Evolutionary conservation across 306 rosid genomes (phyloP), one percentile per base, ranked within the genome.

Genomic region (Morella rubra): DNA sequence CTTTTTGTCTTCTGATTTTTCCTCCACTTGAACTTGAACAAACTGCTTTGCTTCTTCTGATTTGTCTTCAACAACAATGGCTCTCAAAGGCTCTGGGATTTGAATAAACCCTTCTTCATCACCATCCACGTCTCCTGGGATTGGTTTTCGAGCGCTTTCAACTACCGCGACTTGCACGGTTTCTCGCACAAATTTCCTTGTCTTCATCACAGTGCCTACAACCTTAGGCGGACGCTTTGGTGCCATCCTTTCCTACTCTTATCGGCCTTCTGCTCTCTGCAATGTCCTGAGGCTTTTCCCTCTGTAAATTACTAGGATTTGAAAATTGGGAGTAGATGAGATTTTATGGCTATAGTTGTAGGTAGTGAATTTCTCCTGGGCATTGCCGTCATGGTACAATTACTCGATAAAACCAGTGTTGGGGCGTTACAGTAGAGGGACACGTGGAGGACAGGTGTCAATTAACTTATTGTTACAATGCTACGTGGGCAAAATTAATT

Each of bases 391-490:
- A 27, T 27, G 1, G 32, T 27, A 24, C 27, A 27, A 49, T 6
- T 44, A 66, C 18, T 0, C 42, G 68, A 68, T 27, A 56, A 11
- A 44, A 27, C 56, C 15, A 18, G 61, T 5, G 45, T 19, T 49
- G 52, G 52, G 58, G 7, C 73, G 67, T 46, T 19, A 14, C 69
- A 53, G 18, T 4, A 61, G n/a, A 19, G 60, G 62, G 83, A 80
- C 86, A 76, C 16, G 85, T 83, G 86, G 82, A 6, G 11, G 80
- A 51, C 72, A 82, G 5, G 82, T 83, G 90, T 84, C 84, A 52
- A 8, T 50, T 50, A 68, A 6, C 0, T 19, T 46, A n/a, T 37
- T 64, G 22, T 56, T 46, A n/a, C 19, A 55, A 41, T 13, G 47
- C 47, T 8, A 37, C 52, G 37, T 52, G 61, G 22, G 24, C 18